Percentiles rank a stretch among this genome's conserved stretches.
phyloP scores from a whole-genome alignment of 2,329 filamentous ascomycete genomes.

The Lomentospora prolificans region DNA sequence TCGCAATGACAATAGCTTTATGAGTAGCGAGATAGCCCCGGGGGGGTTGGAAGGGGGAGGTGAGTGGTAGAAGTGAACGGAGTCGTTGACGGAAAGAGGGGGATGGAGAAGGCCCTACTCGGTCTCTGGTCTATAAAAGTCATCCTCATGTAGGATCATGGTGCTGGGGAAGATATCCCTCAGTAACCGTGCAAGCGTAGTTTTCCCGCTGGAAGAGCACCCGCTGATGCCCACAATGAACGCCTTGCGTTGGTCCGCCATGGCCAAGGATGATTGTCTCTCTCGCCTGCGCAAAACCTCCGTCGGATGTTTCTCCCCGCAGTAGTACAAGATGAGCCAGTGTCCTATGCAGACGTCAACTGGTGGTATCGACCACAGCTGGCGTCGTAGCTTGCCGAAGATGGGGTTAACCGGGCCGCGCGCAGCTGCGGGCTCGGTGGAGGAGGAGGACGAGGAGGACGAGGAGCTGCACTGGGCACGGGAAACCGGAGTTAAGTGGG shows the following conservation, averaged over 20 bases:
- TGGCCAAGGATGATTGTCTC: not conserved
- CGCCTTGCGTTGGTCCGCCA: conserved; percentile 31
- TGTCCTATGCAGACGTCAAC: too few relatives aligned
- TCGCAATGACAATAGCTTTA: not conserved
- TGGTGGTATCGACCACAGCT: too few relatives aligned
- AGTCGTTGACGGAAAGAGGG: not conserved
- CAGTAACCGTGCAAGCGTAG: conserved; percentile 77
- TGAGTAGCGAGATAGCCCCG: not conserved
- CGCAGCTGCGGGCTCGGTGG: too few relatives aligned
- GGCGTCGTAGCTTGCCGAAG: too few relatives aligned
- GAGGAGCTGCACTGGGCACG: too few relatives aligned
- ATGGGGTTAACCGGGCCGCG: too few relatives aligned
- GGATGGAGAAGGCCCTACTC: conserved; percentile 42
- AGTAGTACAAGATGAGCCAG: too few relatives aligned
- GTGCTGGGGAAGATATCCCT: conserved; percentile 68
- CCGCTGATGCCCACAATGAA: conserved; percentile 77
- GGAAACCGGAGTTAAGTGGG: too few relatives aligned
- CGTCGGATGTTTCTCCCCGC: too few relatives aligned
- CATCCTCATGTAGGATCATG: conserved; percentile 88
- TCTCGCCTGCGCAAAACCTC: too few relatives aligned
- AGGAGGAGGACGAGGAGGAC: too few relatives aligned
- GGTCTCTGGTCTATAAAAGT: conserved; percentile 80
- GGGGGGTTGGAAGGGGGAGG: not conserved
- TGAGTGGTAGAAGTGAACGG: not conserved
- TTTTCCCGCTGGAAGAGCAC: conserved; percentile 89